Conservation (phyloP, 2,329 filamentous ascomycete species). For the Endocalyx cinctus region DNA sequence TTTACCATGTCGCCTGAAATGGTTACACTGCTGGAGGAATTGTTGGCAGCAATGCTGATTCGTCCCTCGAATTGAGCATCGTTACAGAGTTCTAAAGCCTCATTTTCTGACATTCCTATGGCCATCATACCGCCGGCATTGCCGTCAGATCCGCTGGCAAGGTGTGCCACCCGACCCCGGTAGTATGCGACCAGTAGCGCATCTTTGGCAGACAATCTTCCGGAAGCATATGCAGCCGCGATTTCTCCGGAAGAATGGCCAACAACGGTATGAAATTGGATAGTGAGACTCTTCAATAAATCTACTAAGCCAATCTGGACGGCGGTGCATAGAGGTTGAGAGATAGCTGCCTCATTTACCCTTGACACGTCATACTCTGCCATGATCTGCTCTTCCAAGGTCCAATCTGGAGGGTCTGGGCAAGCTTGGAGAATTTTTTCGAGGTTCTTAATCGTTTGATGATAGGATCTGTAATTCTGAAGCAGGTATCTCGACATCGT, state of each 20-base stretch:
- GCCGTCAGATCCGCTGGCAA: conserved; percentile 16
- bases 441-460: conserved; percentile 27
- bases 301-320: conserved; percentile 44
- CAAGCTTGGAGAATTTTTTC: conserved; percentile 22
- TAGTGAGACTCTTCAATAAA: conserved; percentile 21
- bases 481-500: conserved; percentile 29
- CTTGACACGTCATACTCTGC: conserved; percentile 20
- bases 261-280: conserved; percentile 26
- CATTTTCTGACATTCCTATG: conserved; percentile 18
- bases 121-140: conserved; percentile 26
- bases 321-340: conserved; percentile 50
- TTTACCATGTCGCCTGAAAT: conserved; percentile 23
- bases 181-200: conserved; percentile 27
- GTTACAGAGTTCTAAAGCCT: conserved; percentile 20
- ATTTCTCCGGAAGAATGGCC: conserved; percentile 28
- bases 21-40: conserved; percentile 22
- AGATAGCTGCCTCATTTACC: conserved; percentile 34
- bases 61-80: conserved; percentile 14
- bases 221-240: conserved; percentile 27
- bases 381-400: conserved; percentile 30
- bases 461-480: conserved; percentile 25
- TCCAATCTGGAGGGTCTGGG: conserved; percentile 25
- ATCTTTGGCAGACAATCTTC: conserved; percentile 20
- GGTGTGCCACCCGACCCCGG: conserved; percentile 20
- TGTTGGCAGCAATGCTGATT: conserved; percentile 23